Base-by-base conservation (phyloP, 1,139 yeast genomes). In the Maudiozyma humilis region DNA sequence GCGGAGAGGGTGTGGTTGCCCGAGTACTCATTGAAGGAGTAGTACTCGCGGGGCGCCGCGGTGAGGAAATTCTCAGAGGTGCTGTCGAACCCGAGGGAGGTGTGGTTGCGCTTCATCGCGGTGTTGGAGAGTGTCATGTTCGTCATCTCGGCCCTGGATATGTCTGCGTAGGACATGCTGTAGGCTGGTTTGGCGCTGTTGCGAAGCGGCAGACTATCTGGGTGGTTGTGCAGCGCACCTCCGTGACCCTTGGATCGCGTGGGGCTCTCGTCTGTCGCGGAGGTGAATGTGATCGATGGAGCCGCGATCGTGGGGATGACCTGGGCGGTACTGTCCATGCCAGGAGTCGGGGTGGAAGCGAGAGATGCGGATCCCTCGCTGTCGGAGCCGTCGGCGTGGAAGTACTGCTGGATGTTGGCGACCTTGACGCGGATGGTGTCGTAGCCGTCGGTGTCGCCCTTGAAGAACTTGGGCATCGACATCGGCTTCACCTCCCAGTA, bases 401-500 rank as follows among this genome's bases (percentile, higher is more conserved):
- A 47, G 35, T 44, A 49, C 7, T 42, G 35, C 23, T 51, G 54
- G 14, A 54, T 46, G 30, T 46, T 40, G 42, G 37, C 47, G 32
- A 59, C 44, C 18, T 47, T 50, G 31, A 25, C 23, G 34, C 65
- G 54, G 43, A 59, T 52, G 32, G 43, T 46, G n/a, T 57, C 60
- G 17, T 51, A 51, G 17, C 52, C 49, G 5, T 57, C 50, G 15
- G 51, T 47, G 29, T 56, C 62, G 33, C 58, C 78, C 59, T 80
- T 84, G 57, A 85, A 72, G 58, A 91, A 91, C 62, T 82, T 87
- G 51, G 78, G 78, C 63, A 89, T 96, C 58, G 73, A 78, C 3
- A 95, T 96, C 18, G 77, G 71, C 50, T 82, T 88, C 44, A 91
- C 86, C 55, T 85, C 79, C 98, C 98, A 93, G 64, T 83, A 91